Evolutionary conservation across 192 early-diverging fungal genomes (phyloP).

Genomic region (Podila horticola): DNA sequence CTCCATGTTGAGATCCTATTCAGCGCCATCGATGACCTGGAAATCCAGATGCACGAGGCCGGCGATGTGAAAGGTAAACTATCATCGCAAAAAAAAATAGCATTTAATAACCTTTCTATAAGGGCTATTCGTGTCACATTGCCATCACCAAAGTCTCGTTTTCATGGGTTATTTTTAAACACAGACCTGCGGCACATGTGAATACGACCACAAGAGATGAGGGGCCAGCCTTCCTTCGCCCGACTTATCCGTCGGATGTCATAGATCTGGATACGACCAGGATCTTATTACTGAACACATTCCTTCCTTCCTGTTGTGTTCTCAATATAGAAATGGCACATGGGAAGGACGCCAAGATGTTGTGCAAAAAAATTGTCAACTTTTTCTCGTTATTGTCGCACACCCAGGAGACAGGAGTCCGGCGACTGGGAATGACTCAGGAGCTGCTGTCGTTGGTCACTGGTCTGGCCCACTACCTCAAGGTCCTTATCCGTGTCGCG

Average conservation of each 20-base stretch:
- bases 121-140: too few relatives aligned
- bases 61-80: slow-evolving; percentile 24
- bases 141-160: too few relatives aligned
- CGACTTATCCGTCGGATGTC: too few relatives aligned
- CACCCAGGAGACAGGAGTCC: slow-evolving; percentile 67
- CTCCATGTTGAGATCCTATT: slow-evolving; percentile 94
- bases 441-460: slow-evolving; percentile 92
- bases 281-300: background rate
- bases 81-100: too few relatives aligned
- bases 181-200: too few relatives aligned
- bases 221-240: too few relatives aligned
- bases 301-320: background rate
- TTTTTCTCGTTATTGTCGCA: slow-evolving; percentile 93
- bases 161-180: too few relatives aligned
- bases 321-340: slow-evolving; percentile 55
- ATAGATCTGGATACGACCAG: background rate
- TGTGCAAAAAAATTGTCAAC: slow-evolving; percentile 93
- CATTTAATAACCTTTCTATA: too few relatives aligned
- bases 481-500: slow-evolving; percentile 89
- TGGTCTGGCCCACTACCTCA: slow-evolving; percentile 91
- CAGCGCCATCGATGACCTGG: slow-evolving; percentile 87
- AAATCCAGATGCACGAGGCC: slow-evolving; percentile 60
- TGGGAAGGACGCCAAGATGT: slow-evolving; percentile 91
- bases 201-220: too few relatives aligned
- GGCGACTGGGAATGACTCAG: slow-evolving; percentile 74